Evolutionary conservation across 495 filamentous ascomycete genomes (phyloP), one percentile per base, ranked within the genome.

Genomic region (Hypoxylon rickii): DNA sequence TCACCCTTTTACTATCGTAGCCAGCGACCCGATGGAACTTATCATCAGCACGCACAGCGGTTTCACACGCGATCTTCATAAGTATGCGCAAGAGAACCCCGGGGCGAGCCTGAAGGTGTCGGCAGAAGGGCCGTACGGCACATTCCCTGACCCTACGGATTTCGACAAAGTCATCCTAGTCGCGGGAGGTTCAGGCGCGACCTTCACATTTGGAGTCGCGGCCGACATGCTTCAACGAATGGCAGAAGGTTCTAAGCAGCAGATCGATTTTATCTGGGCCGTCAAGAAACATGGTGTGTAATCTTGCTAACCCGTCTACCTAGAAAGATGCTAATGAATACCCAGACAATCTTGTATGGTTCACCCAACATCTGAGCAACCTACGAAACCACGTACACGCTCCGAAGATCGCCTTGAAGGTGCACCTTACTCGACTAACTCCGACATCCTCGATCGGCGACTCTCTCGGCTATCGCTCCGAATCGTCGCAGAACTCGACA

Each of bases 1-100:
- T 2, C 83, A 87, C 61, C 84, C 82, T 0, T 86, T 87, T 47
- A 86, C 82, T n/a, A 79, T 85, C 48, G 74, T 83, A 18, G 71
- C 70, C n/a, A 72, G 65, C 11, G 64, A 69, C 4, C 74, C 75
- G 0, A 61, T 81, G 32, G 83, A 86, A 62, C 79, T 86, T 18
- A 71, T 84, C 5, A 71, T 84, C 55, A 76, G 77, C 26, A 69
- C 75, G 11, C 75, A 83, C 61, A 76, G 82, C 40, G 83, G 82
- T 0, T 85, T 84, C 63, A 86, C 82, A 1, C 52, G 71, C 1
- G 81, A 80, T 39, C 68, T 86, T 6, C 74, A 79, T 57, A 67
- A 75, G 7, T 71, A 77, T 45, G 82, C 83, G 0, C 55, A 70
- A 12, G 64, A 75, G n/a, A 61, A 79, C 32, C 77, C 82, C 5